Evolutionary conservation across 1,139 yeast genomes (phyloP).

Genomic region (Taphrina pruni): DNA sequence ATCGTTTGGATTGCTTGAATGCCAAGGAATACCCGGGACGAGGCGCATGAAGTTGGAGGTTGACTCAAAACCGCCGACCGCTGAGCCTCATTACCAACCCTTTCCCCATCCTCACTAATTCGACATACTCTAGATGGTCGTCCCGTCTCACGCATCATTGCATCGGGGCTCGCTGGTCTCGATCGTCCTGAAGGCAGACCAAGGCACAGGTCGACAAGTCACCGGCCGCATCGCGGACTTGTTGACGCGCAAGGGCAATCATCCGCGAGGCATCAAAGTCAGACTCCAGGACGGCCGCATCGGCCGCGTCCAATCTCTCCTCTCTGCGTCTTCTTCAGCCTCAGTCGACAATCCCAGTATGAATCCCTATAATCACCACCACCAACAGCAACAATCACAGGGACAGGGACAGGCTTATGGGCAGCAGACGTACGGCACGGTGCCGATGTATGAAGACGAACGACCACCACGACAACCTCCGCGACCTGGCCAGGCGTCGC

Average conservation of each 20-base stretch:
- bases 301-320: constrained; percentile 37
- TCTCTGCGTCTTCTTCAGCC: neutral
- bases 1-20: neutral
- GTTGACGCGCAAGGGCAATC: constrained; percentile 31
- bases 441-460: neutral
- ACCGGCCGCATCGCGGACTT: constrained; percentile 23
- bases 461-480: neutral
- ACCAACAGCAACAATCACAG: neutral
- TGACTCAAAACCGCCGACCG: neutral
- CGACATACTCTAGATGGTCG: neutral
- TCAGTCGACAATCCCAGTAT: too few species aligned
- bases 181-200: constrained; percentile 32
- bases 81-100: too few species aligned
- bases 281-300: constrained; percentile 31
- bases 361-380: too few species aligned
- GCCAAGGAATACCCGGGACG: neutral
- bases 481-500: neutral
- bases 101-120: neutral
- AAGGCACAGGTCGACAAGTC: constrained; percentile 33
- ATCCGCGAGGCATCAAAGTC: constrained; percentile 37
- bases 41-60: neutral
- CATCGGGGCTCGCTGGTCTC: constrained; percentile 25
- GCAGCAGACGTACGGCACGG: constrained; percentile 1
- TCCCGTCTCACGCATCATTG: constrained; percentile 21
- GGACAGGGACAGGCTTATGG: neutral